Evolutionary conservation across 352 stramenopile genomes (phyloP).

Genomic region (Phytophthora pseudosyringae): DNA sequence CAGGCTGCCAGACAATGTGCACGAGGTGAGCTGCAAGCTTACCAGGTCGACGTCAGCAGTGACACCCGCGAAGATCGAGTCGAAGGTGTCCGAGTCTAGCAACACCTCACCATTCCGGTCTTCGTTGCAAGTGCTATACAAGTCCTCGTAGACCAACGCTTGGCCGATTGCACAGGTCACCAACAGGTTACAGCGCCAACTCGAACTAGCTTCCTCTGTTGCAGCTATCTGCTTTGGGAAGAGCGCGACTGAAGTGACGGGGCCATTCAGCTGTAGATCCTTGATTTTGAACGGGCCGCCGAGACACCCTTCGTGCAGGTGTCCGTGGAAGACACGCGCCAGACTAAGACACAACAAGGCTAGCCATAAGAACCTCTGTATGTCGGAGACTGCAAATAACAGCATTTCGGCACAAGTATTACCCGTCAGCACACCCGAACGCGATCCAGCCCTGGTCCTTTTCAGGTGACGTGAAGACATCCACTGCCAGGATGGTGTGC

Average conservation of each 20-base stretch:
- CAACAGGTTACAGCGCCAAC: conserved; percentile 59
- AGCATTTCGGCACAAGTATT: conserved; percentile 1
- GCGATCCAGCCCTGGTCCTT: conserved; percentile 51
- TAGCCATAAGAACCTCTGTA: conserved; percentile 2
- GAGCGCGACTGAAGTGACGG: conserved; percentile 66
- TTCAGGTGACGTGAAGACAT: conserved; percentile 35
- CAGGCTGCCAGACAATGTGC: not conserved
- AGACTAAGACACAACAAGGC: conserved; percentile 32
- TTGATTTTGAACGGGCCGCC: conserved; percentile 55
- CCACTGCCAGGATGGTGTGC: conserved; percentile 59
- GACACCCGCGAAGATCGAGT: conserved; percentile 65
- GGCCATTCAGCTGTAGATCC: conserved; percentile 64
- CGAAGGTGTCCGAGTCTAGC: conserved; percentile 58
- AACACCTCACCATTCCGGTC: conserved; percentile 38
- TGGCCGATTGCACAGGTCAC: conserved; percentile 69
- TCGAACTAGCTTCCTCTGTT: not conserved
- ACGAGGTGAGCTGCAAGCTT: conserved; percentile 11
- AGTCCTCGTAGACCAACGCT: conserved; percentile 59
- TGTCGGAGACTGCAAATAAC: not conserved
- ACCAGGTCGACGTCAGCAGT: conserved; percentile 72
- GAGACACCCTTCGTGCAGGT: conserved; percentile 38
- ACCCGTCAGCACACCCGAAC: conserved; percentile 80
- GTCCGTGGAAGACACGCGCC: conserved; percentile 57
- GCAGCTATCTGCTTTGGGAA: conserved; percentile 35
- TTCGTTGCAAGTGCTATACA: conserved; percentile 39